Evolutionary conservation across 805 yeast genomes (phyloP).

Genomic region (Candida verbasci): DNA sequence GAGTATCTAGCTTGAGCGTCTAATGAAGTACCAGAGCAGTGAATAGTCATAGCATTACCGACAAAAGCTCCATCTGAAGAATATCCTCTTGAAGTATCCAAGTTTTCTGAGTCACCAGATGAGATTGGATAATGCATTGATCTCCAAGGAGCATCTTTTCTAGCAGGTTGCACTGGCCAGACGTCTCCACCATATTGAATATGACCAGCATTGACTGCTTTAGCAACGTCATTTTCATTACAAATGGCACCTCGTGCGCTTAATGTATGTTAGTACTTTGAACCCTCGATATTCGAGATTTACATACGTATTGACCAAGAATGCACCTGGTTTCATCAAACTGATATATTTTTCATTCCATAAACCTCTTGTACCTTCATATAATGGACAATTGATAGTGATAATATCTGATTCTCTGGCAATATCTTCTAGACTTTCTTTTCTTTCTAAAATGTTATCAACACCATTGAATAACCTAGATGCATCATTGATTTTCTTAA

Average conservation of each 20-base stretch:
- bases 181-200: constrained; percentile 81
- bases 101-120: no score
- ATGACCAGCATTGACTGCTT: constrained; percentile 64
- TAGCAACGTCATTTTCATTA: constrained; percentile 70
- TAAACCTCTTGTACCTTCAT: constrained; percentile 62
- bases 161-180: constrained; percentile 84
- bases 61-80: constrained; percentile 24
- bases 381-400: constrained; percentile 74
- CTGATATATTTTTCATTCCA: constrained; percentile 62
- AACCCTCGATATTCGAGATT: no score
- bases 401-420: constrained; percentile 67
- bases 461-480: constrained; percentile 43
- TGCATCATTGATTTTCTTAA: constrained; percentile 32
- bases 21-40: constrained; percentile 71
- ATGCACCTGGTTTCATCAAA: constrained; percentile 69
- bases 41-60: constrained; percentile 86
- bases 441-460: constrained; percentile 53
- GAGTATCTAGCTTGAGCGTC: constrained; percentile 79
- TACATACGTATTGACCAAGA: constrained; percentile 76
- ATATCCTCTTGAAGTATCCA: no score
- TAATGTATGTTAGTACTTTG: no score
- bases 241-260: constrained; percentile 81
- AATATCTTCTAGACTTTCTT: constrained; percentile 58
- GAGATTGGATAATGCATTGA: constrained; percentile 58
- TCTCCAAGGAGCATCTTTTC: constrained; percentile 76